Conservation (phyloP, 139 green algal species). For the Asterochloris erici region DNA sequence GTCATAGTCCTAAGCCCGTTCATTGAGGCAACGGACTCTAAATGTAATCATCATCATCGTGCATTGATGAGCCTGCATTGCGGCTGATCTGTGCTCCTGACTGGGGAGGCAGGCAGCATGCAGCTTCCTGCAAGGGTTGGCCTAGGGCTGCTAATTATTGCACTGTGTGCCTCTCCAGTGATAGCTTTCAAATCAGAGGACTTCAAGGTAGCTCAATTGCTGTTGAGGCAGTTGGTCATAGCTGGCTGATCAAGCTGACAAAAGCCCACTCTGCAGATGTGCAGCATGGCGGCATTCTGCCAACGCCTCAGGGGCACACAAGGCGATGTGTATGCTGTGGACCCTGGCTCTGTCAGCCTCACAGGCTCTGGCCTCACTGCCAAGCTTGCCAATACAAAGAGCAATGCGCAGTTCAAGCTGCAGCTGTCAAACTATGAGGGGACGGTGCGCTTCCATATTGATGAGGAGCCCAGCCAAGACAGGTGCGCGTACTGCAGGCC, state of each 20-base stretch:
- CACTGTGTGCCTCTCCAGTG: not conserved
- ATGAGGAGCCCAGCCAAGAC: conserved; percentile 47
- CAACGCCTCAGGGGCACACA: conserved; percentile 60
- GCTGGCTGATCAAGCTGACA: not conserved
- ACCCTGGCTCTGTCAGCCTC: conserved; percentile 46
- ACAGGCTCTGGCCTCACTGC: conserved; percentile 40
- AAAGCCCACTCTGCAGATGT: conserved; percentile 61
- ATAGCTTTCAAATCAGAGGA: conserved; percentile 88
- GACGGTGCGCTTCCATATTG: conserved; percentile 73
- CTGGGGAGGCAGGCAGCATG: not conserved
- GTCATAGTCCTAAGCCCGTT: too few relatives aligned
- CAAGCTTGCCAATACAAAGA: conserved; percentile 42
- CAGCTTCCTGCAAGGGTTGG: too few relatives aligned
- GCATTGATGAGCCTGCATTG: not conserved
- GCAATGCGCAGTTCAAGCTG: conserved; percentile 47
- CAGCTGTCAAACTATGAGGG: conserved; percentile 59
- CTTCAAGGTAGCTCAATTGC: conserved; percentile 68
- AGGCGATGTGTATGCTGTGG: conserved; percentile 51
- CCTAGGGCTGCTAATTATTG: not conserved
- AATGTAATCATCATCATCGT: not conserved
- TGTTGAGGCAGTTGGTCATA: too few relatives aligned
- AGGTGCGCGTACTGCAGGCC: too few relatives aligned
- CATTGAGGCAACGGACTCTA: too few relatives aligned
- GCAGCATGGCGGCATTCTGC: conserved; percentile 82
- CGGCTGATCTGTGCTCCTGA: not conserved